phyloP scores from a whole-genome alignment of 2,329 filamentous ascomycete species.

The Elsinoe batatas region DNA sequence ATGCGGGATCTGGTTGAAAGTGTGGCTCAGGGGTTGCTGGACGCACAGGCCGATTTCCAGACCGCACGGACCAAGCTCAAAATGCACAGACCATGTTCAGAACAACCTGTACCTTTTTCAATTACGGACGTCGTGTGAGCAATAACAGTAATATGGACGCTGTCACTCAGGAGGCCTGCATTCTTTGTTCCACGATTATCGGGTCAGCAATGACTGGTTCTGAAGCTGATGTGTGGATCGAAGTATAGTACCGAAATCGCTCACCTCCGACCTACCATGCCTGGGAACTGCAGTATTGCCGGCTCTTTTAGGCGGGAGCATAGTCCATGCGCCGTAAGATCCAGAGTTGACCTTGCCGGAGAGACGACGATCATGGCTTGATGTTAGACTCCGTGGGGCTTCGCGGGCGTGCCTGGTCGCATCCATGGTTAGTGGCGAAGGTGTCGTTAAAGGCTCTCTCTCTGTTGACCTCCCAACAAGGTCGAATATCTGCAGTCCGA shows the following conservation, averaged over 20 bases:
- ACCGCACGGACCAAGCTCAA: no score
- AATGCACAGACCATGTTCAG: no score
- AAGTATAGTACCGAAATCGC: no score
- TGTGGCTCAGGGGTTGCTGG: neutral
- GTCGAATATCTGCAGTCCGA: neutral
- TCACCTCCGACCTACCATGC: no score
- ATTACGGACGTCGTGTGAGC: no score
- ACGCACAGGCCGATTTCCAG: neutral
- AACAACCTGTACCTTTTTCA: no score
- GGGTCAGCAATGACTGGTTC: no score
- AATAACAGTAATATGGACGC: no score
- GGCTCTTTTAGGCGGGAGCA: neutral
- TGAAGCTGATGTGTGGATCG: no score
- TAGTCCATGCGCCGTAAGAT: neutral
- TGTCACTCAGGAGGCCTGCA: no score
- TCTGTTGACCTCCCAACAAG: neutral
- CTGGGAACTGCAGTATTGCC: neutral
- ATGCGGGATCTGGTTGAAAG: neutral
- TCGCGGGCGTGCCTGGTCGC: neutral
- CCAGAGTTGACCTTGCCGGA: neutral
- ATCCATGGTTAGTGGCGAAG: neutral
- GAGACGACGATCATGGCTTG: neutral
- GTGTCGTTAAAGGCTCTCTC: neutral
- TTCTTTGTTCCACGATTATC: no score
- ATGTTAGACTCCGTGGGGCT: slow-evolving; percentile 6